Percentiles rank a stretch among this genome's conserved stretches.
Evolutionary conservation across 805 yeast species (phyloP).

Genomic region (Monosporozyma unispora): DNA sequence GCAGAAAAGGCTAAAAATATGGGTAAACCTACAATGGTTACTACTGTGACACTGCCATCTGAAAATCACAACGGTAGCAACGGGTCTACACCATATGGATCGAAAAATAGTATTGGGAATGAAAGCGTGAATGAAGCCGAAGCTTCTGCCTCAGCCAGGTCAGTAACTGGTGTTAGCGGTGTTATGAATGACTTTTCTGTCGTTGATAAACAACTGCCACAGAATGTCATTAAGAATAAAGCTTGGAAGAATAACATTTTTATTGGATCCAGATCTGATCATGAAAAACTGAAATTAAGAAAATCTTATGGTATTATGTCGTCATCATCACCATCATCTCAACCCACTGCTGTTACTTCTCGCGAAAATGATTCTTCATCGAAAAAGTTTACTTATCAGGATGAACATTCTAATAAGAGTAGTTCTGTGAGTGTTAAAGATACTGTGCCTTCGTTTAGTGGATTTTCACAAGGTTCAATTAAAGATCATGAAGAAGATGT

Average conservation of each 20-base stretch:
- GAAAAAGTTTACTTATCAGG: background rate
- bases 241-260: constrained; percentile 2
- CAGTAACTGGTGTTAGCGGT: constrained; percentile 16
- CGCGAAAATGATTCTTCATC: background rate
- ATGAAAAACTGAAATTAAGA: background rate
- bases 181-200: constrained; percentile 2
- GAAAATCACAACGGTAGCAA: background rate
- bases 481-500: constrained; percentile 13
- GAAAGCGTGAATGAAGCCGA: constrained; percentile 2
- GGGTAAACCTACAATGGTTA: constrained; percentile 4
- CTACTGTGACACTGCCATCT: background rate
- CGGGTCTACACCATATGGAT: background rate
- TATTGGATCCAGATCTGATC: background rate
- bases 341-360: background rate
- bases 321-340: background rate
- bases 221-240: background rate
- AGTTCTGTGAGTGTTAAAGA: background rate
- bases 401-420: background rate
- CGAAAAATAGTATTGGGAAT: background rate
- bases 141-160: constrained; percentile 16
- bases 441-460: constrained; percentile 18
- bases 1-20: constrained; percentile 2
- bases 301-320: background rate
- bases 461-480: constrained; percentile 22
- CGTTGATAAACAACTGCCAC: background rate